Base-by-base conservation (phyloP, 257 asterid genomes). In the Nicotiana obtusifolia region DNA sequence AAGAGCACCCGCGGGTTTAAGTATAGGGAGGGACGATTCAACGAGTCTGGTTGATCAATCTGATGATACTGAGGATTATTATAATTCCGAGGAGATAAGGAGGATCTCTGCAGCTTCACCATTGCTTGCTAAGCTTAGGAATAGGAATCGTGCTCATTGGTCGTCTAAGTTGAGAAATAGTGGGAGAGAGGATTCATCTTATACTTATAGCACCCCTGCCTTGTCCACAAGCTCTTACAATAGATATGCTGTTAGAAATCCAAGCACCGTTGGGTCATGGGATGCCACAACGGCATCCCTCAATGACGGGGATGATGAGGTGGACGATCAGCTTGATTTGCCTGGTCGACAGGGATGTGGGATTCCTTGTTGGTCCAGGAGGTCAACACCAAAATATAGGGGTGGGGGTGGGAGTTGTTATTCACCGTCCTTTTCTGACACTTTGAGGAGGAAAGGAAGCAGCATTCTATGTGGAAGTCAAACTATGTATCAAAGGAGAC, bases 311-410 rank as follows among this genome's bases (percentile, higher is more conserved):
- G 98, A 91, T 79, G 95, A 94, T 78, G 98, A 94, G 81, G 92
- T 87, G 88, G 99, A 96, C 9, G 95, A 90, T 76, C 97, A 86
- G 54, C 89, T 91, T 84, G 98, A 92, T 85, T 90, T 96, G 33
- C 91, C 92, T 1, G 95, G 98, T 26, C 85, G 91, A 37, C 91
- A 86, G n/a, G 99, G 98, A 52, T 96, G 99, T 84, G 99, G 98
- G 76, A 94, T 96, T 81, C 89, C 98, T 20, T 96, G 99, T 88
- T 92, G 98, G 99, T 94, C 99, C 41, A 94, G 85, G 84, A 92
- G 95, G 87, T 92, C 98, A 5, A 94, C 98, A 0, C 98, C 99
- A 44, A 96, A 91, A 89, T 94, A 93, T 65, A 86, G 94, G 87
- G 84, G 83, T 2, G 93, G 95, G 57, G 85, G 85, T 76, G 94